phyloP scores from a whole-genome alignment of 1,284 basidiomycete genomes.

The Coniferiporia weirii region DNA sequence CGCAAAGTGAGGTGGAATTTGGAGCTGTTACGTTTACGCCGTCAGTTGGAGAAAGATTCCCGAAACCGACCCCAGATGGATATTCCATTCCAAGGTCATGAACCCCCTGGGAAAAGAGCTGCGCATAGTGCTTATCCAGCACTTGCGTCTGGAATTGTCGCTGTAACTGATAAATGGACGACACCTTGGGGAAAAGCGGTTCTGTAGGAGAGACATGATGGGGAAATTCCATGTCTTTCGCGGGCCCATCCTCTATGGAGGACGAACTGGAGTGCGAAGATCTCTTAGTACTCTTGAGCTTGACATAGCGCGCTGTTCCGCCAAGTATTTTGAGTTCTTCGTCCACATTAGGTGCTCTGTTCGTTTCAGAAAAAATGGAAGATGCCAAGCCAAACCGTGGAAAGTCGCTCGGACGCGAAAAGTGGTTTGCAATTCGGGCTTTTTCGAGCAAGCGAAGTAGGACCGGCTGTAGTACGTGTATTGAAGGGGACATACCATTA shows the following conservation, averaged over 20 bases:
- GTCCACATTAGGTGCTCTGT: background rate
- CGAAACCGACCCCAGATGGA: no score
- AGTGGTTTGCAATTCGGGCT: background rate
- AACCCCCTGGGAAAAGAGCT: no score
- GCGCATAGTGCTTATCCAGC: no score
- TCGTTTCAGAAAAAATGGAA: background rate
- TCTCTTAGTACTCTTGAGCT: background rate
- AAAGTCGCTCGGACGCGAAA: background rate
- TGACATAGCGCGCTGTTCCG: slow-evolving; percentile 5
- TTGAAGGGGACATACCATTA: background rate
- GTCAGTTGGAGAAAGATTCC: no score
- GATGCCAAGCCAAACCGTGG: background rate
- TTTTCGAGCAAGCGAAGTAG: slow-evolving; percentile 10
- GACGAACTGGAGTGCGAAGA: background rate
- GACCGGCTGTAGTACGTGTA: slow-evolving; percentile 1
- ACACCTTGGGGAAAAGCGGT: no score
- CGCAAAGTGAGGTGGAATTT: no score
- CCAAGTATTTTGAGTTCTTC: slow-evolving; percentile 11
- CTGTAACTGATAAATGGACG: no score
- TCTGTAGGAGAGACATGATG: background rate
- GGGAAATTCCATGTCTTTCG: background rate
- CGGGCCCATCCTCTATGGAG: background rate
- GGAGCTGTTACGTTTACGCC: no score
- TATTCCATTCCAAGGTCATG: no score
- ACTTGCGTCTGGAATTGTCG: no score